Percentiles rank a stretch among this genome's conserved stretches.
These are phyloP conservation scores for Phytophthora cryptogea DNA, from an alignment of 352 stramenopile genomes.

Conservation along the genomic window DNA sequence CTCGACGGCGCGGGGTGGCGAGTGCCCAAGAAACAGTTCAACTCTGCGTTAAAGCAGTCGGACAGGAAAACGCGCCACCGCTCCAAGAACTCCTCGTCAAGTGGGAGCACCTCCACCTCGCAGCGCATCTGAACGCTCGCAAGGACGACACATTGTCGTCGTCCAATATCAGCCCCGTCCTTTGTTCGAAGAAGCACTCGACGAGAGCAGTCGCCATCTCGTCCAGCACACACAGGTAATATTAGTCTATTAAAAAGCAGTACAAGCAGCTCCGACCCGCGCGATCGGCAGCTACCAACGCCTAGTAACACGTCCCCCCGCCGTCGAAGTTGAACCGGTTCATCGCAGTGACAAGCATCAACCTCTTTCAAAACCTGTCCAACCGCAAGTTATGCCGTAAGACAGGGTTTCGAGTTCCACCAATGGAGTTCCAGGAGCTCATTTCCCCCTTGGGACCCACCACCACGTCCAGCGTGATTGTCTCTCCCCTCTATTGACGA, in stretches of 20 bases:
- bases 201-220: neutral
- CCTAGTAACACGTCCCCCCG: conserved; percentile 24
- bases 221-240: conserved; percentile 25
- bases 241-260: conserved; percentile 39
- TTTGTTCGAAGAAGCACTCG: conserved; percentile 11
- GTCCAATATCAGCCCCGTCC: conserved; percentile 4
- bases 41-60: conserved; percentile 45
- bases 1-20: conserved; percentile 36
- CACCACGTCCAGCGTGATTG: neutral
- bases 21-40: conserved; percentile 47
- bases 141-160: conserved; percentile 5
- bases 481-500: neutral
- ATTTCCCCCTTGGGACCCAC: conserved; percentile 27
- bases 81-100: conserved; percentile 31
- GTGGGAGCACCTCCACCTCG: neutral
- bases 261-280: conserved; percentile 4
- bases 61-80: conserved; percentile 49
- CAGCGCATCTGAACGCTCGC: conserved; percentile 31
- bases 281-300: conserved; percentile 4
- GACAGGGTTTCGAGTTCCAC: conserved; percentile 20
- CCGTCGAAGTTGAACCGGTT: conserved; percentile 15
- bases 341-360: conserved; percentile 7
- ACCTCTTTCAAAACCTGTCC: conserved; percentile 14
- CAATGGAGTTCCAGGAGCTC: conserved; percentile 23
- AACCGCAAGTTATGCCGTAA: conserved; percentile 16